Percentiles rank a stretch among this genome's conserved stretches.
Conservation (phyloP, 2,329 filamentous ascomycete species). For the Nothomitra cinnamomea region DNA sequence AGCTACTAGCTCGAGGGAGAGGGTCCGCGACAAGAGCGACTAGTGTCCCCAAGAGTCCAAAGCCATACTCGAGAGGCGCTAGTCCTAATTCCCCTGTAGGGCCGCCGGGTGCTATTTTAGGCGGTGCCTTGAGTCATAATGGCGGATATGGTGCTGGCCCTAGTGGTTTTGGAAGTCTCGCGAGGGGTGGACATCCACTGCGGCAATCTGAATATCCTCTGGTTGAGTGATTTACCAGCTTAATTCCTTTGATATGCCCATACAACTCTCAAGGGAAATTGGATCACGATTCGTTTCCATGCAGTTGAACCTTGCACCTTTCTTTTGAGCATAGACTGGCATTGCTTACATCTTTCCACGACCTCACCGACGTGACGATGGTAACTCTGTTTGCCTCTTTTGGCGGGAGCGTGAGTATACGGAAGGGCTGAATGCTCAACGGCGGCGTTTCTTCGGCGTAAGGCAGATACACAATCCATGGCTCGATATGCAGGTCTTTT, state of each 20-base stretch:
- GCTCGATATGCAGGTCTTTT: too few relatives aligned
- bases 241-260: not conserved
- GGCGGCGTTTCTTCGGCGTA: too few relatives aligned
- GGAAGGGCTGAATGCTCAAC: too few relatives aligned
- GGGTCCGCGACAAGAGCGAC: not conserved
- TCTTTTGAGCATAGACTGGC: too few relatives aligned
- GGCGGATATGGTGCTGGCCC: not conserved
- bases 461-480: too few relatives aligned
- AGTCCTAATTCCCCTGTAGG: not conserved
- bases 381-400: too few relatives aligned
- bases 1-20: not conserved
- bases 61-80: not conserved
- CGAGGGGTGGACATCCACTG: conserved; percentile 2
- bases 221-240: not conserved
- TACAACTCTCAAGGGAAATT: too few relatives aligned
- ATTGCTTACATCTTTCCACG: too few relatives aligned
- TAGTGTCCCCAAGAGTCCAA: conserved; percentile 1
- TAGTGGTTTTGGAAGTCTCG: not conserved
- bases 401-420: too few relatives aligned
- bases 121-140: not conserved
- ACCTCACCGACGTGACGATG: too few relatives aligned
- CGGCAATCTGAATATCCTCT: not conserved
- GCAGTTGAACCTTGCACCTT: too few relatives aligned
- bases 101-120: not conserved
- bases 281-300: too few relatives aligned